These are phyloP conservation scores for Iodosphaeria phyllophila DNA, from an alignment of 2,329 filamentous ascomycete species.

Conservation along the genomic window DNA sequence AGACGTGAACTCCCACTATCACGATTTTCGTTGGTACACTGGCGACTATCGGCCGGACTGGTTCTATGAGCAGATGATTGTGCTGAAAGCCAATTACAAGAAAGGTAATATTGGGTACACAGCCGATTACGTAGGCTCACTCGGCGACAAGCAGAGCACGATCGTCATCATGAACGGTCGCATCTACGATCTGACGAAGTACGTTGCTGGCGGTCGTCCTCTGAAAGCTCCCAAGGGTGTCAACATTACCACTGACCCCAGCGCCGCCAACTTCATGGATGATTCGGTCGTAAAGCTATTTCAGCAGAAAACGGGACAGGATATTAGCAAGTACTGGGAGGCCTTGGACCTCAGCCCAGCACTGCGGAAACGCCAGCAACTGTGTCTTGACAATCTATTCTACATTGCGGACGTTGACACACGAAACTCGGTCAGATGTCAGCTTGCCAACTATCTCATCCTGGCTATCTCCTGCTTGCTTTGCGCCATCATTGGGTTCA, in stretches of 20 bases:
- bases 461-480: slow-evolving; percentile 70
- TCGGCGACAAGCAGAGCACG: slow-evolving; percentile 41
- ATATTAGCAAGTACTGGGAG: slow-evolving; percentile 73
- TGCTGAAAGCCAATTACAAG: slow-evolving; percentile 59
- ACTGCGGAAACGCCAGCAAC: slow-evolving; percentile 49
- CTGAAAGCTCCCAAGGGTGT: slow-evolving; percentile 37
- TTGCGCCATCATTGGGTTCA: slow-evolving; percentile 72
- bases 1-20: slow-evolving; percentile 64
- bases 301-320: slow-evolving; percentile 52
- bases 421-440: slow-evolving; percentile 65
- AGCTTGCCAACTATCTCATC: slow-evolving; percentile 79
- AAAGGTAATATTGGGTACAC: slow-evolving; percentile 82
- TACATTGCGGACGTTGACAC: slow-evolving; percentile 87
- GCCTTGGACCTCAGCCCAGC: slow-evolving; percentile 38
- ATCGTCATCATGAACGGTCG: slow-evolving; percentile 64
- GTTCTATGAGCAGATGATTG: slow-evolving; percentile 77
- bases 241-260: slow-evolving; percentile 19
- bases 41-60: slow-evolving; percentile 76
- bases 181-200: slow-evolving; percentile 81
- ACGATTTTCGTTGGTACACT: slow-evolving; percentile 77
- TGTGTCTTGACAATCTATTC: slow-evolving; percentile 86
- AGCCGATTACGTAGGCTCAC: slow-evolving; percentile 51
- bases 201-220: slow-evolving; percentile 55
- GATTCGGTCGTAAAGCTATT: slow-evolving; percentile 57
- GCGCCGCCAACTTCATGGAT: slow-evolving; percentile 67